A percentile compares a stretch with the other conserved stretches of the same genome.
These are phyloP conservation scores for Emergomyces orientalis DNA, from an alignment of 2,329 filamentous ascomycete genomes.

Conservation along the genomic window DNA sequence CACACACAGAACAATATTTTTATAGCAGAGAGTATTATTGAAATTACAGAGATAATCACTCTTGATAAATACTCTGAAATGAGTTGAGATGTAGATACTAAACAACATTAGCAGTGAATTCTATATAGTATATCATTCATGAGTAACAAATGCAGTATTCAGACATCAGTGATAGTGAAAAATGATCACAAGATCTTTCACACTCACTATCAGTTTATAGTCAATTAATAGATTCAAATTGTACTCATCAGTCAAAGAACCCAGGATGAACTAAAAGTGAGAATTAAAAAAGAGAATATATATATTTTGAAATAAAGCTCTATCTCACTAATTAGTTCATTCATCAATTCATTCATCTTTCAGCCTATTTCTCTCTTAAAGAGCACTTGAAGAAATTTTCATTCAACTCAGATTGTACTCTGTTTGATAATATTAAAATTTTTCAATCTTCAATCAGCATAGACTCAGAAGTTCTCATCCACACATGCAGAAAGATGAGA, in stretches of 20 bases:
- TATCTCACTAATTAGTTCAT: no score
- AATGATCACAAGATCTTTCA: slow-evolving; percentile 3
- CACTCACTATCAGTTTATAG: slow-evolving; percentile 2
- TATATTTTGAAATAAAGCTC: no score
- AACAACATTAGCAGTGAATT: slow-evolving; percentile 6
- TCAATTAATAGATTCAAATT: slow-evolving; percentile 2
- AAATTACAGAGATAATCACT: slow-evolving; percentile 3
- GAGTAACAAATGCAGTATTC: background rate
- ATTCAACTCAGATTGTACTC: slow-evolving; percentile 10
- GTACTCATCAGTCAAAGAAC: slow-evolving; percentile 7
- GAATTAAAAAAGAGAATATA: background rate
- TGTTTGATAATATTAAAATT: slow-evolving; percentile 9
- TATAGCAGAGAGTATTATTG: slow-evolving; percentile 8
- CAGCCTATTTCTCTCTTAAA: slow-evolving; percentile 10
- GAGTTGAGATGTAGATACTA: slow-evolving; percentile 2
- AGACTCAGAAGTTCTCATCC: slow-evolving; percentile 6
- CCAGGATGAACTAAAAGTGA: slow-evolving; percentile 1
- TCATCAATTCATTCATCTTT: slow-evolving; percentile 11
- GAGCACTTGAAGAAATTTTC: slow-evolving; percentile 11
- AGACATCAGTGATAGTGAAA: slow-evolving; percentile 7
- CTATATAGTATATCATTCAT: slow-evolving; percentile 8
- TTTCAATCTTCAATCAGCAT: slow-evolving; percentile 7
- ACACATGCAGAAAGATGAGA: slow-evolving; percentile 7
- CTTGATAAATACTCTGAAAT: background rate
- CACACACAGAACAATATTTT: slow-evolving; percentile 6